Evolutionary conservation across 2,329 filamentous ascomycete species (phyloP), one percentile per base, ranked within the genome.

Genomic region (Fusarium camptoceras): DNA sequence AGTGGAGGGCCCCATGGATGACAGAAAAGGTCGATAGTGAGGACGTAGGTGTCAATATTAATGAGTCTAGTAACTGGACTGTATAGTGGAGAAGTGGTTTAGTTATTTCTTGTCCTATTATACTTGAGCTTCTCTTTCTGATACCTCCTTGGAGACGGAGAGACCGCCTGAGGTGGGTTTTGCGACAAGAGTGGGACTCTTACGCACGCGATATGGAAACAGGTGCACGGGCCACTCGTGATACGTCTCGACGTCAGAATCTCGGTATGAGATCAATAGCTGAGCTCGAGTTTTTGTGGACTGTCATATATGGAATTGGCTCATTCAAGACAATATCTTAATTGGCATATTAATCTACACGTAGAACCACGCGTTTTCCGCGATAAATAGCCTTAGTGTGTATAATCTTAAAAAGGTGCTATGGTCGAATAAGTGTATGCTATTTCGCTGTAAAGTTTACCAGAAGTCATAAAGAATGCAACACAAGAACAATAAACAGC

Each of bases 161-260:
- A 41, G 11, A 50, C 28, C 34, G 47, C 51, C 55, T 70, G 41
- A 62, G 47, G 55, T 50, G 20, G 55, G 39, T 37, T 59, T 50
- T 16, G 14, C 47, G 46, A 50, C 44, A 34, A 34, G 20, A 42
- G 68, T 71, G 68, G 68, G 58, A 30, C 64, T 43, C 39, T 22
- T 30, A 57, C 46, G 50, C 68, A 66, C 48, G 53, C 59, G 67
- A 63, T 60, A 56, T 46, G 44, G 11, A 30, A 39, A 51, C 16
- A 24, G 9, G 43, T 54, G 68, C 68, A 71, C 68, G 64, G 64
- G 24, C 68, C 59, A 69, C n/a, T 30, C 34, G 31, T 43, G 59
- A 54, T 24, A 64, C 59, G 24, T 28, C 64, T 50, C 51, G 25
- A 65, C 37, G 37, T 46, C 51, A 61, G 55, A 51, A 55, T 59